A percentile compares a stretch with the other conserved stretches of the same genome.
Evolutionary conservation across 129 eudicot genomes (phyloP).

Genomic region (Escallonia herrerae): DNA sequence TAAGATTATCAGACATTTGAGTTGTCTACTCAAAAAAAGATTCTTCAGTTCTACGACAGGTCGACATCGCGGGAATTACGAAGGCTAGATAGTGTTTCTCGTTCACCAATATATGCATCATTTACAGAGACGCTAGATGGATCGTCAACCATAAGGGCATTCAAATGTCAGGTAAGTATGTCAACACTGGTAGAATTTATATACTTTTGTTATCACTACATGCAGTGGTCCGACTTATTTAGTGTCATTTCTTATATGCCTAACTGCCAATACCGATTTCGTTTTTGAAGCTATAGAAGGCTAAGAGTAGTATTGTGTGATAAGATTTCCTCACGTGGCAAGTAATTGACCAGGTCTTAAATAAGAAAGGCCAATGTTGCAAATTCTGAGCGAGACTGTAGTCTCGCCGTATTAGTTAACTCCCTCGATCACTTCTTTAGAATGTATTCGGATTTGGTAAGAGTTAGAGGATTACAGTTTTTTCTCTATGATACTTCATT

Average conservation of each 20-base stretch:
- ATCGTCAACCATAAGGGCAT: slow-evolving; percentile 84
- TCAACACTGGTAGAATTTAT: background rate
- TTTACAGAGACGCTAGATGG: slow-evolving; percentile 92
- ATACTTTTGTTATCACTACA: background rate
- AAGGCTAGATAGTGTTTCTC: slow-evolving; percentile 95
- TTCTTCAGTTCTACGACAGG: slow-evolving; percentile 81
- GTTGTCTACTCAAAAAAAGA: slow-evolving; percentile 14
- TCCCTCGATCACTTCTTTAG: no score
- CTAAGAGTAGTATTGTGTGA: background rate
- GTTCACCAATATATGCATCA: slow-evolving; percentile 93
- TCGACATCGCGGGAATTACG: slow-evolving; percentile 87
- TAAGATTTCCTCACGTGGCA: no score
- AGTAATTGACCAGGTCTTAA: no score
- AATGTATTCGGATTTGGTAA: no score
- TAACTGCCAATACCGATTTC: background rate
- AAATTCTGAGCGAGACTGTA: no score
- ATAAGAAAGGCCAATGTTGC: no score
- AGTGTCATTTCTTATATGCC: no score
- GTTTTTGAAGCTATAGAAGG: background rate
- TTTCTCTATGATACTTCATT: no score
- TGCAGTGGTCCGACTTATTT: background rate
- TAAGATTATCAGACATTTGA: background rate
- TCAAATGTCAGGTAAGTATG: slow-evolving; percentile 61
- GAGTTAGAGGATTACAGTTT: no score
- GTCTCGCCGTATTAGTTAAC: no score